Percentiles rank a stretch among this genome's conserved stretches.
Evolutionary conservation across 805 yeast genomes (phyloP).

Genomic region (Yarrowia sp.): DNA sequence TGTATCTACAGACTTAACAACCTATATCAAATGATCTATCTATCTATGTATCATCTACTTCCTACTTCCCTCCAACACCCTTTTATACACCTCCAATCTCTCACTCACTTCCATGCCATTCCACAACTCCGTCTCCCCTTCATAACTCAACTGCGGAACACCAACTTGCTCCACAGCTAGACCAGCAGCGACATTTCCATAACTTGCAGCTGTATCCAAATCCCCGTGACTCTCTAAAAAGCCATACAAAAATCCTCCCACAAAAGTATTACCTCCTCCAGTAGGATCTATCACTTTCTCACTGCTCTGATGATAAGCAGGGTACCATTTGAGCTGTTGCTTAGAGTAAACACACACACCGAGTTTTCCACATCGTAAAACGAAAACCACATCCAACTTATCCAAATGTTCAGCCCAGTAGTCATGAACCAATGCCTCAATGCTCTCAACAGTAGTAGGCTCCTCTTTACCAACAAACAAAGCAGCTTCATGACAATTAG

Average conservation of each 20-base stretch:
- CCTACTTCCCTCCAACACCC: not conserved
- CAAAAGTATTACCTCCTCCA: constrained; percentile 90
- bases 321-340: constrained; percentile 47
- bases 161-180: constrained; percentile 80
- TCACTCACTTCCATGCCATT: constrained; percentile 52
- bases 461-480: constrained; percentile 50
- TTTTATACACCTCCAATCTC: constrained; percentile 46
- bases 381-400: constrained; percentile 33
- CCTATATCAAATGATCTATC: too few relatives aligned
- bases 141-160: constrained; percentile 49
- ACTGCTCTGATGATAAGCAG: constrained; percentile 61
- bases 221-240: constrained; percentile 42
- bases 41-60: too few relatives aligned
- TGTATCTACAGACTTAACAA: too few relatives aligned
- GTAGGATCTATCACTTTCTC: constrained; percentile 76
- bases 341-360: constrained; percentile 58
- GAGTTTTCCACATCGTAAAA: constrained; percentile 70
- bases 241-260: constrained; percentile 75
- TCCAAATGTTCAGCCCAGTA: constrained; percentile 23
- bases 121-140: constrained; percentile 48
- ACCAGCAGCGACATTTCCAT: constrained; percentile 79
- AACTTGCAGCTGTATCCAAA: constrained; percentile 53
- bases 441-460: constrained; percentile 45
- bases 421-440: constrained; percentile 44
- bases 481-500: constrained; percentile 83